Evolutionary conservation across 257 asterid genomes (phyloP).

Genomic region (Ophiorrhiza pumila): DNA sequence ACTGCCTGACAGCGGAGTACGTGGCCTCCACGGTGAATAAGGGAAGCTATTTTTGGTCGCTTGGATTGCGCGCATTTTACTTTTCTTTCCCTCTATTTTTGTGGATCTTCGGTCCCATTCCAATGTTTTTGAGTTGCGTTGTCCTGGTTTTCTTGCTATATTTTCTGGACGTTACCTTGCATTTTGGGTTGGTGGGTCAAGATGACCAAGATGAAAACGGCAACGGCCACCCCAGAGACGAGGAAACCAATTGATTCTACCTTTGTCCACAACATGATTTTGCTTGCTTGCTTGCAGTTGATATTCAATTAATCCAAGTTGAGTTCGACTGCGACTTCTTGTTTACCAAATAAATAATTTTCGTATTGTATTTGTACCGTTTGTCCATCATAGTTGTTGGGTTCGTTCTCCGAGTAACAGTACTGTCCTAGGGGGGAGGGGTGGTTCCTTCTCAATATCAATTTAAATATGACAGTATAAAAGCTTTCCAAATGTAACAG

Average conservation of each 20-base stretch:
- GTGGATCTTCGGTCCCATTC: slow-evolving; percentile 92
- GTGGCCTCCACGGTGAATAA: slow-evolving; percentile 59
- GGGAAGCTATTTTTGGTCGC: slow-evolving; percentile 91
- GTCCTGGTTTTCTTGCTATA: slow-evolving; percentile 56
- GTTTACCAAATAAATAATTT: too few species aligned
- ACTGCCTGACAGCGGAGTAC: slow-evolving; percentile 46
- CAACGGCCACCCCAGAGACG: slow-evolving; percentile 2
- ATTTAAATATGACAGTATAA: too few species aligned
- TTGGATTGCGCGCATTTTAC: slow-evolving; percentile 82
- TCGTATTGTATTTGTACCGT: too few species aligned
- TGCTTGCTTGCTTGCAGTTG: slow-evolving; percentile 9
- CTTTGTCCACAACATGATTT: too few species aligned
- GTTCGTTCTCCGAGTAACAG: too few species aligned
- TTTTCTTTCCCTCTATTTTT: slow-evolving; percentile 76
- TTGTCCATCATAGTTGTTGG: too few species aligned
- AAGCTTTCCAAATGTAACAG: too few species aligned
- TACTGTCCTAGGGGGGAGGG: too few species aligned
- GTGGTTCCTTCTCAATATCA: too few species aligned
- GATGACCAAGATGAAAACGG: slow-evolving; percentile 13
- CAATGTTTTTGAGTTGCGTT: slow-evolving; percentile 63
- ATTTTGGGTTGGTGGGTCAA: slow-evolving; percentile 27
- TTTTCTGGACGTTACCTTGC: slow-evolving; percentile 57
- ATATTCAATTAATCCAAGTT: slow-evolving; percentile 33
- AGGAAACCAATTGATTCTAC: neutral
- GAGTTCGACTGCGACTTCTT: slow-evolving; percentile 18